Evolutionary conservation across 1,284 basidiomycete genomes (phyloP), one percentile per base, ranked within the genome.

Genomic region (Exsudoporus floridanus): DNA sequence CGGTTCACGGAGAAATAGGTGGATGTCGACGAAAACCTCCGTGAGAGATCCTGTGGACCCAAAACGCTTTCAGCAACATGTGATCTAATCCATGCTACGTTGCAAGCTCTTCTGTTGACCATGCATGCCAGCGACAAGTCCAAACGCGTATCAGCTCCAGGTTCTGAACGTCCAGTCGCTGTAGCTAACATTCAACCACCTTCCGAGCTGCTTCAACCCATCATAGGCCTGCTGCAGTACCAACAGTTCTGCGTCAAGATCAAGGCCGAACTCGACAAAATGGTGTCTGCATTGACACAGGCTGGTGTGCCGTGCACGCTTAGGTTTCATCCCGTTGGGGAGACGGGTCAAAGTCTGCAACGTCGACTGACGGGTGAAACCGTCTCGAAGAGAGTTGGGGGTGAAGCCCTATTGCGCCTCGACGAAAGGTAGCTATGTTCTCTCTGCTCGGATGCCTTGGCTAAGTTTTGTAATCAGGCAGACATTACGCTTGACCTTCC

Each of bases 151-250:
- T 72, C 66, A 60, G 37, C 49, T 37, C 60, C 68, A 0, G 72
- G 70, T 19, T 59, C 73, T 34, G 61, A 67, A 36, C 64, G 67
- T 8, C 37, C 53, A 21, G 25, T 56, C 12, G 33, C 52, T 13
- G 42, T 61, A 52, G 54, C 58, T 31, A 44, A 38, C 36, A 49
- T 46, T 12, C 58, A 57, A 30, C 61, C 59, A 14, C 49, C 72
- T 21, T 74, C 74, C n/a, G 69, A 73, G 3, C 62, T 81, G 36
- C 74, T 92, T 12, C 84, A 84, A 46, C 87, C 86, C 0, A 73
- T 90, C 54, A 83, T 90, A 56, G 86, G 90, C 63, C 60, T 90
- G 21, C 68, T 91, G 35, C 89, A 90, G 67, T 92, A 91, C 62
- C 79, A 81, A 59, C 80, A 81, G 19, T 90, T 92, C 65, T 86